phyloP scores from a whole-genome alignment of 2,329 filamentous ascomycete species.

The Bertia moriformis region DNA sequence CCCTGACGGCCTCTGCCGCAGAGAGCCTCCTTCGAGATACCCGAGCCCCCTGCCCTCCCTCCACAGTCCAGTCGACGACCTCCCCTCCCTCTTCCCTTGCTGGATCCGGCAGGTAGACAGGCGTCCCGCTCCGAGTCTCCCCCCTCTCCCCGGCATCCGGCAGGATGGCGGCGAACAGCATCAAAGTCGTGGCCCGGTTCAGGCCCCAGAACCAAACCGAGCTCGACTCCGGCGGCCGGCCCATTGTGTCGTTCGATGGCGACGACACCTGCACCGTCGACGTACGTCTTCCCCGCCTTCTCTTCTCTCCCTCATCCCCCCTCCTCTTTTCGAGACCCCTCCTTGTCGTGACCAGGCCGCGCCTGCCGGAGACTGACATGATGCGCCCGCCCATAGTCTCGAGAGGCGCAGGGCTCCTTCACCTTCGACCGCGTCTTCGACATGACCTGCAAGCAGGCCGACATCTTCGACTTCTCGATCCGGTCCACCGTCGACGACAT shows the following conservation, averaged over 20 bases:
- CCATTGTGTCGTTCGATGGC: constrained; percentile 77
- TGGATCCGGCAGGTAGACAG: no score
- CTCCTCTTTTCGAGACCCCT: no score
- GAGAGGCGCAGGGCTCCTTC: constrained; percentile 70
- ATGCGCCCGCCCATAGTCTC: constrained; percentile 41
- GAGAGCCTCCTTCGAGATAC: no score
- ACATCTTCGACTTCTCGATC: constrained; percentile 98
- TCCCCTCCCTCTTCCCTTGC: no score
- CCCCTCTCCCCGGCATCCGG: no score
- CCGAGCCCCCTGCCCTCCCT: no score
- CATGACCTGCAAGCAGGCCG: constrained; percentile 76
- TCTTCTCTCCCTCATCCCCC: neutral
- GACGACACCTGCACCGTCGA: constrained; percentile 79
- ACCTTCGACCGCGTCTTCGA: constrained; percentile 97
- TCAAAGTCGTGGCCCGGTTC: constrained; percentile 93
- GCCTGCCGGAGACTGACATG: neutral
- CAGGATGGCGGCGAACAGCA: constrained; percentile 38
- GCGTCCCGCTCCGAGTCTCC: no score
- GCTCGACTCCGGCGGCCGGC: constrained; percentile 75
- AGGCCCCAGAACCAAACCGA: constrained; percentile 93
- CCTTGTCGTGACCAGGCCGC: no score
- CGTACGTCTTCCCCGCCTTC: constrained; percentile 36
- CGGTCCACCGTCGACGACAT: constrained; percentile 93
- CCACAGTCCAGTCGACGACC: no score
- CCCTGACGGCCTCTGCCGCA: no score